Percentiles rank a stretch among this genome's conserved stretches.
Evolutionary conservation across 2,329 filamentous ascomycete genomes (phyloP).

Genomic region (Claviceps cyperi): DNA sequence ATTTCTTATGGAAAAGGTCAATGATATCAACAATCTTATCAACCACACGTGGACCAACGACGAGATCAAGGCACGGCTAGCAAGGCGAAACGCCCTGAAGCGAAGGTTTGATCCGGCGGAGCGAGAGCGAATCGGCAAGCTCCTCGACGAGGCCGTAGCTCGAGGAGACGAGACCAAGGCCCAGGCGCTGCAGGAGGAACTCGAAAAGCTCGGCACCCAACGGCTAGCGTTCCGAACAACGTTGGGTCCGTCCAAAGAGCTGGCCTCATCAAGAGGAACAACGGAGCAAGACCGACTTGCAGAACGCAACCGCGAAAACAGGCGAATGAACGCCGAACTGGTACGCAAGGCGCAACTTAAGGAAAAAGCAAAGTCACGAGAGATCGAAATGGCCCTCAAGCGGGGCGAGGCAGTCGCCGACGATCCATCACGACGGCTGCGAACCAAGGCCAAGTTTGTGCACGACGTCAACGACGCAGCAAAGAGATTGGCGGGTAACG

Average conservation of each 20-base stretch:
- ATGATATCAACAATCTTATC: slow-evolving; percentile 66
- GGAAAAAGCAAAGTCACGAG: slow-evolving; percentile 52
- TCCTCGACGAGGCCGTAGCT: slow-evolving; percentile 51
- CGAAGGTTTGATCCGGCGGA: slow-evolving; percentile 52
- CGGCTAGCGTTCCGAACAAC: slow-evolving; percentile 62
- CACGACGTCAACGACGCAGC: slow-evolving; percentile 42
- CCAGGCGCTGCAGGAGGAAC: slow-evolving; percentile 40
- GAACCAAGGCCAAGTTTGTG: slow-evolving; percentile 53
- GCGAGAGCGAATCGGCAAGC: slow-evolving; percentile 50
- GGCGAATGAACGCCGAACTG: slow-evolving; percentile 70
- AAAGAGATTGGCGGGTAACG: slow-evolving; percentile 32
- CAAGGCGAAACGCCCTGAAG: slow-evolving; percentile 53
- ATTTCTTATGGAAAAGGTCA: slow-evolving; percentile 54
- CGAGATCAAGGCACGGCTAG: slow-evolving; percentile 68
- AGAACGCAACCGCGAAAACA: slow-evolving; percentile 71
- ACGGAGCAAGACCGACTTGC: slow-evolving; percentile 72
- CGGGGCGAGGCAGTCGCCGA: slow-evolving; percentile 47
- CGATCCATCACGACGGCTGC: slow-evolving; percentile 46
- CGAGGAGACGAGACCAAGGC: slow-evolving; percentile 45
- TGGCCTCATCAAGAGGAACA: slow-evolving; percentile 30
- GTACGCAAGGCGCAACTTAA: slow-evolving; percentile 83
- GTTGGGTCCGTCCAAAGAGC: slow-evolving; percentile 39
- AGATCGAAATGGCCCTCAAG: slow-evolving; percentile 45
- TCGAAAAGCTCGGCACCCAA: slow-evolving; percentile 49
- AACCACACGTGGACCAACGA: slow-evolving; percentile 69